Base-by-base conservation (phyloP, 345 rosid genomes). In the Lumnitzera racemosa region DNA sequence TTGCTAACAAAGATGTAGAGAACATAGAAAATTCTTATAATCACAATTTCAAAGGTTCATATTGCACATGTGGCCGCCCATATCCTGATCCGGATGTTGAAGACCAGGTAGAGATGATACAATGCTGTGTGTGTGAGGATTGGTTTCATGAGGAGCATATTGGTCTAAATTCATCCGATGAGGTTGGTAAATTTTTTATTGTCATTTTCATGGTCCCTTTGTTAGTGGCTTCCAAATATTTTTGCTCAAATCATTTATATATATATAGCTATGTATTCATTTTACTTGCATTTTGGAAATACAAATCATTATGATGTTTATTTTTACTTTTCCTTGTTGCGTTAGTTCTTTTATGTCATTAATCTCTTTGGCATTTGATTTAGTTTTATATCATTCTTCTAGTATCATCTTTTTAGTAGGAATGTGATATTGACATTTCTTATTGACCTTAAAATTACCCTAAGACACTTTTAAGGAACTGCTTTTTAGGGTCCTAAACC, bases 111-210 rank as follows among this genome's bases (percentile, higher is more conserved):
- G 96, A 94, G 80, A 94, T 94, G 99, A 90, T 90, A 66, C 99
- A 94, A 67, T 90, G 99, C 76, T 83, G 95, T 60, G 72, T 84
- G 65, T 94, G 99, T 51, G 99, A 94, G 78, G 99, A 94, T 73
- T 90, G 97, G 99, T 86, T 88, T 75, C 97, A 94, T n/a, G 99
- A 86, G 74, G 90, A 84, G 75, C 97, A 94, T 78, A 70, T 94
- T 51, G 82, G 88, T 67, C 80, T 84, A 3, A 82, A 68, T 54
- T 53, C 89, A 56, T 71, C 90, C 15, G 77, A 75, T 60, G 73
- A 77, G 89, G 95, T 84, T 61, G 46, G 81, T 75, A 50, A 31
- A 62, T 58, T 59, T 20, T 58, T 56, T 14, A 25, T 65, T 43
- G 7, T 7, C 59, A 24, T 25, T 53, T 13, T 43, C 46, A 17